phyloP scores from a whole-genome alignment of 202 grass and related monocot species.

The Carex arenaria region DNA sequence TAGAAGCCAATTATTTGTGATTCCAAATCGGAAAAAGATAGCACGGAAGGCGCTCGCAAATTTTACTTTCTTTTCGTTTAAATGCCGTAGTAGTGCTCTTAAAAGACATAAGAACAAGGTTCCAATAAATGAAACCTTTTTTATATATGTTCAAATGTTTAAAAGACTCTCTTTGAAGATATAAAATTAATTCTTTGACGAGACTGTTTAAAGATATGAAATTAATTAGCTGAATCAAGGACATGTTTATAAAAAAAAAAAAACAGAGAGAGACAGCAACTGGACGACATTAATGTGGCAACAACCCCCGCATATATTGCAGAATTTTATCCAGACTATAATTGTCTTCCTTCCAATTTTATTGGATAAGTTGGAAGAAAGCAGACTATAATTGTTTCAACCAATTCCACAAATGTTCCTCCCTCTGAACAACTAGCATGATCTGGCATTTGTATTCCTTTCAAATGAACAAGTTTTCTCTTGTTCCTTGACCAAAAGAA shows the following conservation, averaged over 20 bases:
- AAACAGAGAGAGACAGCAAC: background rate
- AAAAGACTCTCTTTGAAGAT: background rate
- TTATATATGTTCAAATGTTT: background rate
- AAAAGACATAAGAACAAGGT: background rate
- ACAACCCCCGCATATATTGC: background rate
- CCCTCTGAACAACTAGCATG: background rate
- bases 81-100: background rate
- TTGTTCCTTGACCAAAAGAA: background rate
- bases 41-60: background rate
- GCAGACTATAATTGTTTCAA: background rate
- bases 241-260: background rate
- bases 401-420: background rate
- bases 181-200: background rate
- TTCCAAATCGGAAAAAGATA: background rate
- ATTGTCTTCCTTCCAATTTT: background rate
- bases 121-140: background rate
- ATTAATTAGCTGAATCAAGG: background rate
- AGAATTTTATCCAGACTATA: slow-evolving; percentile 4
- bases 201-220: background rate
- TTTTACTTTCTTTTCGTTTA: background rate
- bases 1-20: background rate
- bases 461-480: background rate
- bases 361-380: background rate
- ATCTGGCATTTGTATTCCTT: background rate
- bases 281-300: background rate